Evolutionary conservation across 495 filamentous ascomycete species (phyloP).

Genomic region (Aspergillus indologenus): DNA sequence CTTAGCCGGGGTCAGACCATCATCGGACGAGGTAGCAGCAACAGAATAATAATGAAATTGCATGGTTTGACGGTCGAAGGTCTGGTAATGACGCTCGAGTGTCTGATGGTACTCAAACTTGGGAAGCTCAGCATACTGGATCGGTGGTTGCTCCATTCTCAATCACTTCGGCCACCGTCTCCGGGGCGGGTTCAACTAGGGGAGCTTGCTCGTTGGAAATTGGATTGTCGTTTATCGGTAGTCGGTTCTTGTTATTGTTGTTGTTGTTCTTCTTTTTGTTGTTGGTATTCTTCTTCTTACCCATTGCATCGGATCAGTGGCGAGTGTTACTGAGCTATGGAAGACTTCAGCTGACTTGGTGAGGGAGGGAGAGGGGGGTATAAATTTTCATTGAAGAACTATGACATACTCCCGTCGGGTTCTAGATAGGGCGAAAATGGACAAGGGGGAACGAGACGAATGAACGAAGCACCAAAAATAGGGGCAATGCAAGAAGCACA

Average conservation of each 20-base stretch:
- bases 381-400: constrained; percentile 31
- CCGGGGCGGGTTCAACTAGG: constrained; percentile 22
- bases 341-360: constrained; percentile 19
- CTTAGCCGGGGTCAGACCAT: constrained; percentile 38
- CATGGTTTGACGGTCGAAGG: constrained; percentile 36
- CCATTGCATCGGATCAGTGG: constrained; percentile 40
- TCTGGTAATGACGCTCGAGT: constrained; percentile 39
- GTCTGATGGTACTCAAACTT: constrained; percentile 36
- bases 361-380: constrained; percentile 25
- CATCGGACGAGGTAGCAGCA: constrained; percentile 24
- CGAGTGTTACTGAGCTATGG: constrained; percentile 29
- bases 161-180: constrained; percentile 29
- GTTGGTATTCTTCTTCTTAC: constrained; percentile 24
- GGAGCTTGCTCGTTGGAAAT: constrained; percentile 23
- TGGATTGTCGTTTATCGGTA: constrained; percentile 28
- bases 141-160: constrained; percentile 33
- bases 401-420: constrained; percentile 32
- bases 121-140: constrained; percentile 45
- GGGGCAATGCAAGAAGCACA: constrained; percentile 22
- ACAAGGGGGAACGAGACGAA: constrained; percentile 14
- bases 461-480: constrained; percentile 24
- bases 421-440: constrained; percentile 23
- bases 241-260: constrained; percentile 24
- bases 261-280: constrained; percentile 41
- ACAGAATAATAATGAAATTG: constrained; percentile 38